These are phyloP conservation scores for Gloeostereum incarnatum DNA, from an alignment of 768 basidiomycete genomes.

Conservation along the genomic window DNA sequence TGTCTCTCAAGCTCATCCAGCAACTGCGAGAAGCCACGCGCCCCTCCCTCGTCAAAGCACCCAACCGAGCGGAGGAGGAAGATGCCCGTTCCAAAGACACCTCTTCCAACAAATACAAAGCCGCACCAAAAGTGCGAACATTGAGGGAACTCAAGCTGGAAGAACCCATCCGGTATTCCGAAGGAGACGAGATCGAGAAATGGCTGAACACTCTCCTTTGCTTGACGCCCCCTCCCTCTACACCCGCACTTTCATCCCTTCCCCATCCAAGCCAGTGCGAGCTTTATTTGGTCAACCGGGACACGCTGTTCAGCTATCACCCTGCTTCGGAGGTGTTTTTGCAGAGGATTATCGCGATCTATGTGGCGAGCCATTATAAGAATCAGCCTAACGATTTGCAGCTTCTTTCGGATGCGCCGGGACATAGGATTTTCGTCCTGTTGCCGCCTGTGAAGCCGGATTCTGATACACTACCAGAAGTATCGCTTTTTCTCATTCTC, in stretches of 20 bases:
- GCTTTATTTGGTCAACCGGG: constrained; percentile 90
- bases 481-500: no score
- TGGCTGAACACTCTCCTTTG: constrained; percentile 92
- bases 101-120: constrained; percentile 48
- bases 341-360: constrained; percentile 96
- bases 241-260: constrained; percentile 23
- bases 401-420: constrained; percentile 92
- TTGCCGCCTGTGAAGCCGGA: constrained; percentile 80
- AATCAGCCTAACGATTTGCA: constrained; percentile 99
- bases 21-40: constrained; percentile 90
- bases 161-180: constrained; percentile 87
- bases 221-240: constrained; percentile 72
- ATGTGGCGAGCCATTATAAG: constrained; percentile 97
- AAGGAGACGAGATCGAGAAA: constrained; percentile 83
- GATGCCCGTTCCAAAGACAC: constrained; percentile 16
- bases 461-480: no score
- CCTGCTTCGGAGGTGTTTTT: constrained; percentile 96
- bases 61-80: not conserved
- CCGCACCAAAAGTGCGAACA: constrained; percentile 59
- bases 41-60: constrained; percentile 48
- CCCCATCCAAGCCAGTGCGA: constrained; percentile 94
- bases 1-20: constrained; percentile 95
- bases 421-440: constrained; percentile 93
- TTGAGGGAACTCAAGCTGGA: constrained; percentile 92
- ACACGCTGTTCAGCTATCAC: constrained; percentile 95